These are phyloP conservation scores for Chytriomyces sp. DNA, from an alignment of 192 early-diverging fungal genomes.

Conservation along the genomic window DNA sequence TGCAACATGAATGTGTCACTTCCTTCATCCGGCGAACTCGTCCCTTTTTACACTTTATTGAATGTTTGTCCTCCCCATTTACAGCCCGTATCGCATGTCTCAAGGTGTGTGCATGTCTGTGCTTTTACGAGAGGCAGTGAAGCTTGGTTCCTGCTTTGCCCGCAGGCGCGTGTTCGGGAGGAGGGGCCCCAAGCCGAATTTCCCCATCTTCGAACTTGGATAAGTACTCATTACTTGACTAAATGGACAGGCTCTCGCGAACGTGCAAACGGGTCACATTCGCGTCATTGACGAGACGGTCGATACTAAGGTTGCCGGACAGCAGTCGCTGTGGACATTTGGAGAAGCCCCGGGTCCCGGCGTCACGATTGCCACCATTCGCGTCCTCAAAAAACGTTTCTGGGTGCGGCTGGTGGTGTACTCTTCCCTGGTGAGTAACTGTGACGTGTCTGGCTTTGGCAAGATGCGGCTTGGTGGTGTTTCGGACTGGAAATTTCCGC, in stretches of 20 bases:
- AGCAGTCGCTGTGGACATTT: neutral
- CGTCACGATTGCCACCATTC: conserved; percentile 39
- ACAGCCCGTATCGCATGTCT: neutral
- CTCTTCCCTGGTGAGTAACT: conserved; percentile 47
- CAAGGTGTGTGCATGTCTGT: neutral
- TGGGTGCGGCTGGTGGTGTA: conserved; percentile 64
- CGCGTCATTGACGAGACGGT: neutral
- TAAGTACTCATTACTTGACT: neutral
- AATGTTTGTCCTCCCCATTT: neutral
- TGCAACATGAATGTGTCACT: too few relatives aligned
- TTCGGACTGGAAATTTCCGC: too few relatives aligned
- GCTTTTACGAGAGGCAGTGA: neutral
- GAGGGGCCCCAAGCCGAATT: too few relatives aligned
- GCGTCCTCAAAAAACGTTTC: conserved; percentile 58
- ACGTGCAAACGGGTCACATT: neutral
- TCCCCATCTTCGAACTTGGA: too few relatives aligned
- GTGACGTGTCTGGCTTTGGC: too few relatives aligned
- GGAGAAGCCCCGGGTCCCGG: neutral
- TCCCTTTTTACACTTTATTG: neutral
- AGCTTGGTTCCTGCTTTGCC: too few relatives aligned
- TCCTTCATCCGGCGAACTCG: too few relatives aligned
- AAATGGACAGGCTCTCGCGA: neutral
- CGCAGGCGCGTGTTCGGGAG: too few relatives aligned
- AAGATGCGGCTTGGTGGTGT: too few relatives aligned
- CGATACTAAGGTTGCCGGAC: neutral